Evolutionary conservation across 306 rosid species (phyloP).

Genomic region (Ochetophila trinervis): DNA sequence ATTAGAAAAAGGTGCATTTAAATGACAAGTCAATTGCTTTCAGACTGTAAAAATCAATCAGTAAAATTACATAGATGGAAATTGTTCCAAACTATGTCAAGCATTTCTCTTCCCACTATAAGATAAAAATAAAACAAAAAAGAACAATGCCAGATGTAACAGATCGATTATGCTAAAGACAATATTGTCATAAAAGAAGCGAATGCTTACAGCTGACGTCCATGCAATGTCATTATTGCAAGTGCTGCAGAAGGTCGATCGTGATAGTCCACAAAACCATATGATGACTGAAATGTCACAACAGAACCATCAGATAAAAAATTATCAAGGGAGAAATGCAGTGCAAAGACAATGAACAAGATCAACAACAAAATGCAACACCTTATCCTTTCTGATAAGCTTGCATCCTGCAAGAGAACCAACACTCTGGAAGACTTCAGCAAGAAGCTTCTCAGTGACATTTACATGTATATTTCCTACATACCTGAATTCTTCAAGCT

Average conservation of each 20-base stretch:
- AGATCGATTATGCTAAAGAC: too few relatives aligned
- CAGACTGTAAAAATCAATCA: too few relatives aligned
- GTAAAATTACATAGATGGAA: too few relatives aligned
- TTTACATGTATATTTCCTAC: conserved; percentile 80
- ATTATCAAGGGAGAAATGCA: neutral
- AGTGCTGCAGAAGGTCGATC: conserved; percentile 69
- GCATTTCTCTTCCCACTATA: too few relatives aligned
- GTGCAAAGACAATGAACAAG: neutral
- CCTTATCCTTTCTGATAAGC: conserved; percentile 86
- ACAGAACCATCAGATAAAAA: neutral
- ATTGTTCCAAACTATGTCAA: too few relatives aligned
- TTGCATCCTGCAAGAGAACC: conserved; percentile 87
- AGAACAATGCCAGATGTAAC: too few relatives aligned
- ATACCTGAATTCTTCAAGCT: conserved; percentile 46
- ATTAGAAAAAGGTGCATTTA: too few relatives aligned
- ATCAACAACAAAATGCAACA: conserved; percentile 9
- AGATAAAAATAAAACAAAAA: too few relatives aligned
- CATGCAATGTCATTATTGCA: conserved; percentile 73
- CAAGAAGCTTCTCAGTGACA: conserved; percentile 76
- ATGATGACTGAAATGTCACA: conserved; percentile 59
- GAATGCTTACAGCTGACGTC: conserved; percentile 67
- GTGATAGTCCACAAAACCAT: conserved; percentile 80
- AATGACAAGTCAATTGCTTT: too few relatives aligned
- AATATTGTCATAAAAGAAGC: neutral
- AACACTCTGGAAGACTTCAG: conserved; percentile 61